Conservation (phyloP, 1,139 yeast species). For the Candida freyschussii region DNA sequence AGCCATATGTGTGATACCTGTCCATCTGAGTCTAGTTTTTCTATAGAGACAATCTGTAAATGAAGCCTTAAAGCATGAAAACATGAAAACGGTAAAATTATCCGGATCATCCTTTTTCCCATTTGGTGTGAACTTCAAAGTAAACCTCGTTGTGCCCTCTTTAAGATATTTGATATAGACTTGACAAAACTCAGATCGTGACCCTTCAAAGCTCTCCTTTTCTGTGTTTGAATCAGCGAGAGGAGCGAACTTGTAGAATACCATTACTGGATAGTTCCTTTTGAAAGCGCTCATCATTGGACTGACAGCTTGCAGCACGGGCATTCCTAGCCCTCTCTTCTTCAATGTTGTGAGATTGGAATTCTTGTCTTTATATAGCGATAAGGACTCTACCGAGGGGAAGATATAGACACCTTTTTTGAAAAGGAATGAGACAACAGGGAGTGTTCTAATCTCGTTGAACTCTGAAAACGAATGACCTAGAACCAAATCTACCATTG, state of each 20-base stretch:
- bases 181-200: slow-evolving; percentile 19
- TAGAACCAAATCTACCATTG: slow-evolving; percentile 21
- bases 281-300: slow-evolving; percentile 27
- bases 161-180: slow-evolving; percentile 17
- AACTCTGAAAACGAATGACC: slow-evolving; percentile 22
- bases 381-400: slow-evolving; percentile 29
- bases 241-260: slow-evolving; percentile 26
- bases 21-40: slow-evolving; percentile 24
- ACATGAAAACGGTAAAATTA: slow-evolving; percentile 19
- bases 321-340: slow-evolving; percentile 27
- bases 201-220: too few relatives aligned
- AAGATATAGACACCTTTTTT: slow-evolving; percentile 29
- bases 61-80: slow-evolving; percentile 17
- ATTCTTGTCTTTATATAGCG: slow-evolving; percentile 25
- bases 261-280: slow-evolving; percentile 26
- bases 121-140: slow-evolving; percentile 21
- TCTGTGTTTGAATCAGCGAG: slow-evolving; percentile 8
- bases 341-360: slow-evolving; percentile 21
- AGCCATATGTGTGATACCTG: slow-evolving; percentile 20
- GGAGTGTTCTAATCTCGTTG: slow-evolving; percentile 26
- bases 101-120: slow-evolving; percentile 11
- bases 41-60: slow-evolving; percentile 19
- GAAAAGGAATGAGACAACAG: slow-evolving; percentile 28
- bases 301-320: slow-evolving; percentile 30
- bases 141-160: slow-evolving; percentile 17